phyloP scores from a whole-genome alignment of 2,329 filamentous ascomycete genomes.

The Paraconiothyrium brasiliense region DNA sequence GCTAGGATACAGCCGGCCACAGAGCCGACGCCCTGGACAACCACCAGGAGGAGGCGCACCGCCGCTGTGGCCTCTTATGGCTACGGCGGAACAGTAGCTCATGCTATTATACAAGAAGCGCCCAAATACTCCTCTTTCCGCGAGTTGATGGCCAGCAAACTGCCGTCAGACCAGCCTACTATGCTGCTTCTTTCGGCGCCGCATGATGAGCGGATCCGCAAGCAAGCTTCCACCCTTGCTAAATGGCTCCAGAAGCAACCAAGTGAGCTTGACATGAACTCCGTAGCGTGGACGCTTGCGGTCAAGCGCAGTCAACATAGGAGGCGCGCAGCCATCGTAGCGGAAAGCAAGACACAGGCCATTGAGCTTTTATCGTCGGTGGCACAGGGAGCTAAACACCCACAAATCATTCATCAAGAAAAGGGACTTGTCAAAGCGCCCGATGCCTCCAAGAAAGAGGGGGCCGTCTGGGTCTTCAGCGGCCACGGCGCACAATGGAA shows the following conservation, averaged over 20 bases:
- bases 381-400: not conserved
- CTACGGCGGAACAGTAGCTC: conserved; percentile 4
- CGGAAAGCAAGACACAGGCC: not conserved
- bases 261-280: not conserved
- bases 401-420: conserved; percentile 1
- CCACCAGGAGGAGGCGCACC: conserved; percentile 10
- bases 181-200: conserved; percentile 4
- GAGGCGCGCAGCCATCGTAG: not conserved
- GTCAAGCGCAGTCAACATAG: not conserved
- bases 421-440: not conserved
- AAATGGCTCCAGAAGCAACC: not conserved
- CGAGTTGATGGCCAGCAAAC: not conserved
- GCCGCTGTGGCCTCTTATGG: conserved; percentile 2
- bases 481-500: conserved; percentile 43
- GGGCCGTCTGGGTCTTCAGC: conserved; percentile 43
- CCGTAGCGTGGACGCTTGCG: not conserved
- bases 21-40: conserved; percentile 20
- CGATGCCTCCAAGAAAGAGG: not conserved
- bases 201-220: not conserved
- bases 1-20: conserved; percentile 23
- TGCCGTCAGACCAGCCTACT: not conserved
- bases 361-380: not conserved
- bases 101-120: not conserved
- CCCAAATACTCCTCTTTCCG: conserved; percentile 1
- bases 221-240: not conserved